Evolutionary conservation across 2,329 filamentous ascomycete genomes (phyloP), one percentile per base, ranked within the genome.

Genomic region (Ascochyta lentis): DNA sequence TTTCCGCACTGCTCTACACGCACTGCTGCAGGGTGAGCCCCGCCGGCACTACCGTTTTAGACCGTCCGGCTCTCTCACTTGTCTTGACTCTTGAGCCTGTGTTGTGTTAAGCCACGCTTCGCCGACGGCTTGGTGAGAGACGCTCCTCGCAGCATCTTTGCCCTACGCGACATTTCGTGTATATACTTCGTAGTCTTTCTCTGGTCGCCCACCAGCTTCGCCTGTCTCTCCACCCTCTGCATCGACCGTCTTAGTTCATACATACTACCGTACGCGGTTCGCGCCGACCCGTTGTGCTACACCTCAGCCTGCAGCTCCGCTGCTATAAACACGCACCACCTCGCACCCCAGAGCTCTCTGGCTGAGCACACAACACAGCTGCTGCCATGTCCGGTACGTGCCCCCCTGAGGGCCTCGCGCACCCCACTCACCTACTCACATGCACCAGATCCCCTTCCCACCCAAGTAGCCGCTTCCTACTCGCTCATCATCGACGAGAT

Each of bases 401-500:
- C 50, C 43, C 34, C 13, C 40, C 24, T 24, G 26, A 26, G 31
- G n/a, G 34, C 38, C 31, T 27, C 33, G 55, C 54, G 54, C 39
- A 39, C 50, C 33, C 34, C 22, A 23, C 40, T 27, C 41, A 26
- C 33, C 27, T 54, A 38, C 63, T 71, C 38, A 67, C 51, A 38
- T 34, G 33, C 33, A n/a, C 24, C 50, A 74, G 72, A 65, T 34
- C 52, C 61, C 26, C 67, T 86, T 58, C 75, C 83, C 33, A 67
- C 78, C 33, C 80, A 83, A 58, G 69, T 78, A 42, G 78, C 79
- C 71, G 76, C 77, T 48, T 76, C 76, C 48, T 86, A 86, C 71
- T 78, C 81, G 40, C 76, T 76, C 65, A 85, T 88, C 70, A 88
- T 89, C 64, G 86, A 89, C 72, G 77, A 79, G 29, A 88, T 89